Conservation (phyloP, 306 rosid species). For the Rosa persica region DNA sequence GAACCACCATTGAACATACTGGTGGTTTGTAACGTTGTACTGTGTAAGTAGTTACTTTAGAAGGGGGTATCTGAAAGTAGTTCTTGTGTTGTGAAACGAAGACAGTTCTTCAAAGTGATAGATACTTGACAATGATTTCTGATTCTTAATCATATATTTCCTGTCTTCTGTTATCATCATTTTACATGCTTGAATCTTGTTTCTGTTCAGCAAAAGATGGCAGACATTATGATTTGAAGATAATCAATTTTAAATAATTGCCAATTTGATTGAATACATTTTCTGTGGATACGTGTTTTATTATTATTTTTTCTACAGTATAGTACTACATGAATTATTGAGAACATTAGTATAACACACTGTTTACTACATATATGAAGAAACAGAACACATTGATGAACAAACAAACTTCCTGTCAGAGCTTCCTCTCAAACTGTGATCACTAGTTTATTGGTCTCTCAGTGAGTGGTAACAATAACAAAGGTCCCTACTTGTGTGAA, state of each 20-base stretch:
- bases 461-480: no score
- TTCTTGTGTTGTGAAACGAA: constrained; percentile 4
- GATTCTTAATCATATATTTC: background rate
- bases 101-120: background rate
- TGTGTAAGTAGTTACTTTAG: constrained; percentile 19
- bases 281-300: background rate
- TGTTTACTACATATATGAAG: no score
- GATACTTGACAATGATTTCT: background rate
- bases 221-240: background rate
- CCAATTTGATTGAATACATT: no score
- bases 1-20: constrained; percentile 17
- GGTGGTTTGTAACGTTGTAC: constrained; percentile 14
- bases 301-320: no score
- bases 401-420: no score
- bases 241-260: background rate
- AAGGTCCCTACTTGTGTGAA: no score
- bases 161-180: background rate
- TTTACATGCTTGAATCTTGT: background rate
- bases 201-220: background rate
- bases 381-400: no score
- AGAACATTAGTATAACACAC: no score
- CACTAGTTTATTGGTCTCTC: no score
- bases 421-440: no score
- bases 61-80: constrained; percentile 9
- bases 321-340: no score